Percentiles rank a stretch among this genome's conserved stretches.
Conservation (phyloP, 805 yeast species). For the Naumovozyma baii region DNA sequence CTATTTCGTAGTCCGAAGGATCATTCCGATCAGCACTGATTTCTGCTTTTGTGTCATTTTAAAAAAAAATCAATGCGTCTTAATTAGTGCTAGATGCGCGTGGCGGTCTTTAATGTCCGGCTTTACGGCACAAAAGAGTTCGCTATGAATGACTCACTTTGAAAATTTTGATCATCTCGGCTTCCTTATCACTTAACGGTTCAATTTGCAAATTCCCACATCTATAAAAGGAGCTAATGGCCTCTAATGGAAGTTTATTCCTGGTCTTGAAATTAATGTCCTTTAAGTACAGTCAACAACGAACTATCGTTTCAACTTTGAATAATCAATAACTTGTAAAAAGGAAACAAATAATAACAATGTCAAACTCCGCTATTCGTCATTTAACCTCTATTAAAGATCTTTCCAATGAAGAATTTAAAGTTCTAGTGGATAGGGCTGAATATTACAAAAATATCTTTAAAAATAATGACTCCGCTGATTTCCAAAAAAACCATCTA, state of each 20-base stretch:
- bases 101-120: not conserved
- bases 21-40: too few species aligned
- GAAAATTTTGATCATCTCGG: not conserved
- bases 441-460: slow-evolving; percentile 58
- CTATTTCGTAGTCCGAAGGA: not conserved
- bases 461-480: slow-evolving; percentile 40
- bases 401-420: slow-evolving; percentile 61
- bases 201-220: not conserved
- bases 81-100: too few species aligned
- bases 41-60: too few species aligned
- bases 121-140: too few species aligned
- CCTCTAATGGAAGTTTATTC: slow-evolving; percentile 3
- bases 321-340: too few species aligned
- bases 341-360: too few species aligned
- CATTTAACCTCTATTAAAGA: slow-evolving; percentile 80
- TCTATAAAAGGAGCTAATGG: slow-evolving; percentile 1
- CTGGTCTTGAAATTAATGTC: slow-evolving; percentile 8
- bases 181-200: slow-evolving; percentile 1
- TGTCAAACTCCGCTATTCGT: slow-evolving; percentile 30
- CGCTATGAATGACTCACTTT: too few species aligned
- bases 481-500: slow-evolving; percentile 31
- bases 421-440: slow-evolving; percentile 65
- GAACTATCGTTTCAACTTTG: slow-evolving; percentile 6
- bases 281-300: slow-evolving; percentile 27
- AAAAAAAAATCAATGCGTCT: too few species aligned